Evolutionary conservation across 2,329 filamentous ascomycete species (phyloP).

Genomic region (Xylaria multiplex): DNA sequence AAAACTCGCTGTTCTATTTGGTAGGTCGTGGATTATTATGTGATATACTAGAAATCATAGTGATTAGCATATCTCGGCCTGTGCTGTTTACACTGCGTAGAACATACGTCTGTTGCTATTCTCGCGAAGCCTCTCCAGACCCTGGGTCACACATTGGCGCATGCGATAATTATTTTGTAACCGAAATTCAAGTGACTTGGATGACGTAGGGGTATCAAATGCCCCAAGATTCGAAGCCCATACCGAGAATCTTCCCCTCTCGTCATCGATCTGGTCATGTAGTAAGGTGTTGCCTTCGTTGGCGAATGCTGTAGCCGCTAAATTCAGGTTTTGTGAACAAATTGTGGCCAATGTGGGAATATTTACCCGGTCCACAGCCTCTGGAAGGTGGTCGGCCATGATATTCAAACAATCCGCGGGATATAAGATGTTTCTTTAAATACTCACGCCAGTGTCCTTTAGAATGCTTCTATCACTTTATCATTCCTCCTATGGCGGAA

Average conservation of each 20-base stretch:
- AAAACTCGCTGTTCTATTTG: background rate
- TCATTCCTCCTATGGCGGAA: too few species aligned
- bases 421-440: too few species aligned
- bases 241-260: constrained; percentile 1
- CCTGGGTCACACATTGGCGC: background rate
- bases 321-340: background rate
- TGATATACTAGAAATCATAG: background rate
- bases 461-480: too few species aligned
- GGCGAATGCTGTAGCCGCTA: background rate
- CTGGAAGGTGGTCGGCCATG: too few species aligned
- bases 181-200: constrained; percentile 6
- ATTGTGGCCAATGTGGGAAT: background rate
- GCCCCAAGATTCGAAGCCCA: constrained; percentile 7
- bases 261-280: background rate
- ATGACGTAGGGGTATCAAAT: background rate
- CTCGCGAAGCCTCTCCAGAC: background rate
- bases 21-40: background rate
- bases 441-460: too few species aligned
- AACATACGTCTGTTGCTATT: background rate
- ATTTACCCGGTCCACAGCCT: too few species aligned
- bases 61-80: too few species aligned
- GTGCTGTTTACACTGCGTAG: too few species aligned
- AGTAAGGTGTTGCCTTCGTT: background rate
- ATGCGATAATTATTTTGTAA: constrained; percentile 2
- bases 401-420: too few species aligned